Base-by-base conservation (phyloP, 768 basidiomycete genomes). In the Mycena rebaudengoi region DNA sequence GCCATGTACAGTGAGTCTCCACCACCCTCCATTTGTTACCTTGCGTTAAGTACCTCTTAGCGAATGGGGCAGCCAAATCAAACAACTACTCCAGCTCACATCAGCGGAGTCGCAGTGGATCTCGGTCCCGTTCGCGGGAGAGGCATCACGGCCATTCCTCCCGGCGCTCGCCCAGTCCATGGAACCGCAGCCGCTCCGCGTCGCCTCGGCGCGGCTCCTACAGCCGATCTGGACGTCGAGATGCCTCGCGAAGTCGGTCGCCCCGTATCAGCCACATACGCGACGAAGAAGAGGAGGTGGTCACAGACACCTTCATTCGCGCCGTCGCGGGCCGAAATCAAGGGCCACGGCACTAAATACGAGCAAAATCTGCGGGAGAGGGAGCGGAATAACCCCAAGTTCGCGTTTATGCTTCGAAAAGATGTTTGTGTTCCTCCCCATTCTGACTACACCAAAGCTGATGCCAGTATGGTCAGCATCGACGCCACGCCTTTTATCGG, bases 251-350 rank as follows among this genome's bases (percentile, higher is more conserved):
- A 25, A 89, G 90, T 71, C 88, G 75, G 46, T 81, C 79, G 16
- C 79, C 85, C 23, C 78, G 78, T 44, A 77, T 73, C 23, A 76
- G 72, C 58, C 82, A 76, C 30, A 72, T 74, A 16, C 78, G 76
- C 30, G 70, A 79, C 18, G 87, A 86, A 43, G 90, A 90, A 25
- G 88, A 85, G 3, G 86, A 90, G 25, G 83, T 85, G 18, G 90
- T 94, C 16, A 92, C 92, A 6, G 92, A 95, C 58, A 86, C 86
- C 13, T 97, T 98, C 69, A 90, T 99, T 62, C 85, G 88, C 45
- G 92, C 91, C 14, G 95, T 98, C 5, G 95, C 95, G 20, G n/a
- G 86, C 85, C 4, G 91, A 95, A 75, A 89, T 98, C 12, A 89
- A 88, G 70, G 90, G 91, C 1, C 92, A 95, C 73, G 96, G 91